Evolutionary conservation across 2,329 filamentous ascomycete species (phyloP).

Genomic region (Colletotrichum spinosum): DNA sequence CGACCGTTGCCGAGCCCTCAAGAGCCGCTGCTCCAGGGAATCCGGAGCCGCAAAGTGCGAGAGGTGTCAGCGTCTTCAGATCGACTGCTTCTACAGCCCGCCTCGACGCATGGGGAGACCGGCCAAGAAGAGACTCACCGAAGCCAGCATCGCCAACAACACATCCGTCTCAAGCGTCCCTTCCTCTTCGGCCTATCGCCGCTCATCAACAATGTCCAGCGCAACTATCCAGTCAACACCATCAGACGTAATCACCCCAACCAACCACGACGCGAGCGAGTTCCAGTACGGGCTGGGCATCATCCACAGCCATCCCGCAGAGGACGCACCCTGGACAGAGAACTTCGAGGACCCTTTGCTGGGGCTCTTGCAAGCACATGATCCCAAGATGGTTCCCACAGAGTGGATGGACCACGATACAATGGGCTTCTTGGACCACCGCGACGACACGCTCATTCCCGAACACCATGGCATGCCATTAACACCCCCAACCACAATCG

Average conservation of each 20-base stretch:
- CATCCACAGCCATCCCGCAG: slow-evolving; percentile 15
- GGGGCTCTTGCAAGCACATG: slow-evolving; percentile 15
- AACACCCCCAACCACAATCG: slow-evolving; percentile 21
- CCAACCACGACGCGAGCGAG: slow-evolving; percentile 14
- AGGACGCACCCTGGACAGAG: slow-evolving; percentile 19
- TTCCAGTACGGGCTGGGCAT: slow-evolving; percentile 29
- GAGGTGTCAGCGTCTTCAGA: slow-evolving; percentile 33
- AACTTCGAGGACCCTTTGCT: slow-evolving; percentile 29
- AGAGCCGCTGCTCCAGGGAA: slow-evolving; percentile 33
- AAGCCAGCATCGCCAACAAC: slow-evolving; percentile 3
- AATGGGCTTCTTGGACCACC: slow-evolving; percentile 23
- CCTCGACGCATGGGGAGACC: slow-evolving; percentile 32
- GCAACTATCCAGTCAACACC: slow-evolving; percentile 18
- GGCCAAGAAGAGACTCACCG: slow-evolving; percentile 28
- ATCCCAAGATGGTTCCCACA: slow-evolving; percentile 13
- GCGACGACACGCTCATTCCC: slow-evolving; percentile 1
- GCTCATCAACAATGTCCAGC: slow-evolving; percentile 26
- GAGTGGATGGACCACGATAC: slow-evolving; percentile 28
- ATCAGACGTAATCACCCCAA: slow-evolving; percentile 8
- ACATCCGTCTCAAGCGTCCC: neutral
- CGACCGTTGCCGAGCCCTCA: slow-evolving; percentile 35
- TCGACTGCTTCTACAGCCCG: slow-evolving; percentile 35
- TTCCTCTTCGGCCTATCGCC: slow-evolving; percentile 13
- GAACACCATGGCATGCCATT: slow-evolving; percentile 17
- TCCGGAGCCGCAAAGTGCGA: slow-evolving; percentile 31